A percentile compares a stretch with the other conserved stretches of the same genome.
phyloP scores from a whole-genome alignment of 495 filamentous ascomycete genomes.

The Clohesyomyces aquaticus region DNA sequence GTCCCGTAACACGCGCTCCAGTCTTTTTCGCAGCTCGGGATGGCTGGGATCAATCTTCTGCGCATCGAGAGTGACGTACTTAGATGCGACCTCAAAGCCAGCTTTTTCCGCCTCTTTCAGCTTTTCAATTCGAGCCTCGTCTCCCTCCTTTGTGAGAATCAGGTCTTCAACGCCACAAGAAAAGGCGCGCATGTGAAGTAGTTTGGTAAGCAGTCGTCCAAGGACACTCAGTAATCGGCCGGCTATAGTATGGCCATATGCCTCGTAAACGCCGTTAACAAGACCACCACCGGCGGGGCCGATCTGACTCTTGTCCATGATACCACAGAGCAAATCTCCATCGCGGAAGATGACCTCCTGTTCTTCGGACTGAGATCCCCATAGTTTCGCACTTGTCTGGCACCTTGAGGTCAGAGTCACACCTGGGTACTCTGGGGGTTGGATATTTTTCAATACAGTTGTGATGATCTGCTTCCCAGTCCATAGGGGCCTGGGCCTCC shows the following conservation, averaged over 20 bases:
- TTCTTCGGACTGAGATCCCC: slow-evolving; percentile 67
- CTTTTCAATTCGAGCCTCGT: slow-evolving; percentile 69
- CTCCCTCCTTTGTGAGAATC: slow-evolving; percentile 78
- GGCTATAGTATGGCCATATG: slow-evolving; percentile 84
- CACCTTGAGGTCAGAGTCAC: slow-evolving; percentile 79
- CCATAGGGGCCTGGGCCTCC: slow-evolving; percentile 83
- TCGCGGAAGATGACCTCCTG: slow-evolving; percentile 79
- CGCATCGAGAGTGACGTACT: slow-evolving; percentile 86
- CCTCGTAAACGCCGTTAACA: slow-evolving; percentile 88
- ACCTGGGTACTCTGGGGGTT: slow-evolving; percentile 71
- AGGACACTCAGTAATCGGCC: slow-evolving; percentile 86
- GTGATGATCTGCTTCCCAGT: slow-evolving; percentile 98
- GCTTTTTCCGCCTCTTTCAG: slow-evolving; percentile 70
- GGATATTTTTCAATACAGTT: slow-evolving; percentile 90
- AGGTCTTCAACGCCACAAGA: slow-evolving; percentile 98
- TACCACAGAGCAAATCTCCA: slow-evolving; percentile 84
- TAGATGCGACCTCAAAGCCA: slow-evolving; percentile 80
- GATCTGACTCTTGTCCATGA: slow-evolving; percentile 95
- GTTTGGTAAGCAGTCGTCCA: slow-evolving; percentile 84
- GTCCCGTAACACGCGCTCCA: slow-evolving; percentile 90
- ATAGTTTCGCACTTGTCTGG: slow-evolving; percentile 68
- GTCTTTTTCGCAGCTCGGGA: slow-evolving; percentile 69
- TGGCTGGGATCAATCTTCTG: slow-evolving; percentile 61
- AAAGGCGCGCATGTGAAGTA: slow-evolving; percentile 90
- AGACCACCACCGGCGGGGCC: slow-evolving; percentile 86